Conservation (phyloP, 495 filamentous ascomycete genomes). For the Tuber borchii region DNA sequence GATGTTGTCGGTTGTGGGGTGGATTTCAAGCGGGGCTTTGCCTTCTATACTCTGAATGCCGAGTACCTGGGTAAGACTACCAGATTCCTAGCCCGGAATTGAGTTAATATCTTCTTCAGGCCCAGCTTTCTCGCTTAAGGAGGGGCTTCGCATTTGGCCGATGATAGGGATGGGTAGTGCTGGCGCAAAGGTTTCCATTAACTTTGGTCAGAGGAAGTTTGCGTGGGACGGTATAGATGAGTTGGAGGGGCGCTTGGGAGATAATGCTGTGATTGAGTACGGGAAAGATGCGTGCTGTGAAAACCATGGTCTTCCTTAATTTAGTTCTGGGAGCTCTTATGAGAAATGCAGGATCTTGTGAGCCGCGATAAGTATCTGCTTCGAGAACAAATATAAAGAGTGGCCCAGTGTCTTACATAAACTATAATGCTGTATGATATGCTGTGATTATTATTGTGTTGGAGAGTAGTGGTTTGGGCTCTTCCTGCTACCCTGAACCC, state of each 20-base stretch:
- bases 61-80: not conserved
- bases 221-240: not conserved
- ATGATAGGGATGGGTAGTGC: not conserved
- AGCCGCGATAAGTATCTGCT: not conserved
- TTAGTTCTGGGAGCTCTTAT: not conserved
- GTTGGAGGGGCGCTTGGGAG: not conserved
- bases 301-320: not conserved
- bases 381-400: not conserved
- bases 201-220: slow-evolving; percentile 1
- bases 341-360: not conserved
- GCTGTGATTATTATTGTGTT: not conserved
- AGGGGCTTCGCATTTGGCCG: not conserved
- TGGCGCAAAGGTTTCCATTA: not conserved
- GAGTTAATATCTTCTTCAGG: not conserved
- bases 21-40: slow-evolving; percentile 2
- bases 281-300: not conserved
- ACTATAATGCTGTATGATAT: not conserved
- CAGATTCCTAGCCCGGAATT: not conserved
- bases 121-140: not conserved
- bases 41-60: not conserved
- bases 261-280: not conserved
- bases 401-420: not conserved
- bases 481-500: not conserved
- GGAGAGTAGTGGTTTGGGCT: not conserved
- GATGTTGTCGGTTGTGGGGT: not conserved